Conservation (phyloP, 2,329 filamentous ascomycete genomes). For the Zasmidium angulare region DNA sequence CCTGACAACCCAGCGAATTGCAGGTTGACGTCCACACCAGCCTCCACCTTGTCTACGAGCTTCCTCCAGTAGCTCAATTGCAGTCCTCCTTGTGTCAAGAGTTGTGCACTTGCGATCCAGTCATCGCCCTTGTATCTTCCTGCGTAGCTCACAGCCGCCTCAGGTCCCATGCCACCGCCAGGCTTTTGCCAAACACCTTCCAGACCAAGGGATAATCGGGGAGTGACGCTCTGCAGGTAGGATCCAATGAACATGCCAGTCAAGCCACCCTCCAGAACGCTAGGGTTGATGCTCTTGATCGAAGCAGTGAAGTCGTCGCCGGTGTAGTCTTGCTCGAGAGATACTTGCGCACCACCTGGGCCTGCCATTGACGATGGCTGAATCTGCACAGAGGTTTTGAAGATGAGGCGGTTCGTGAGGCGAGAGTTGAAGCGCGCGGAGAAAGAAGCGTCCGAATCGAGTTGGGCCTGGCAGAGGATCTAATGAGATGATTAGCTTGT, state of each 20-base stretch:
- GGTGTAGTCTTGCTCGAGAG: conserved; percentile 93
- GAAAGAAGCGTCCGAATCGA: conserved; percentile 89
- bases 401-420: conserved; percentile 76
- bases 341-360: conserved; percentile 79
- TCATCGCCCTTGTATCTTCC: conserved; percentile 87
- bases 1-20: conserved; percentile 66
- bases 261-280: conserved; percentile 81
- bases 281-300: conserved; percentile 94
- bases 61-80: conserved; percentile 92
- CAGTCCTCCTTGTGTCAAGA: conserved; percentile 83
- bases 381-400: conserved; percentile 86
- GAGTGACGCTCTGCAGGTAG: conserved; percentile 91
- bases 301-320: conserved; percentile 91
- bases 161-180: conserved; percentile 80
- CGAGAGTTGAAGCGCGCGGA: conserved; percentile 90
- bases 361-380: conserved; percentile 57
- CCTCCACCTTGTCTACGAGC: conserved; percentile 92
- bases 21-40: conserved; percentile 90
- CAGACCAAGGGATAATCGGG: conserved; percentile 79
- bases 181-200: conserved; percentile 93
- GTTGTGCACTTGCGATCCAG: conserved; percentile 89
- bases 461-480: conserved; percentile 92
- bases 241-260: conserved; percentile 95
- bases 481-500: conserved; percentile 40
- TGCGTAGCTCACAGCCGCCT: conserved; percentile 85